Conservation (phyloP, 768 basidiomycete species). For the Asterophora lycoperdoides region DNA sequence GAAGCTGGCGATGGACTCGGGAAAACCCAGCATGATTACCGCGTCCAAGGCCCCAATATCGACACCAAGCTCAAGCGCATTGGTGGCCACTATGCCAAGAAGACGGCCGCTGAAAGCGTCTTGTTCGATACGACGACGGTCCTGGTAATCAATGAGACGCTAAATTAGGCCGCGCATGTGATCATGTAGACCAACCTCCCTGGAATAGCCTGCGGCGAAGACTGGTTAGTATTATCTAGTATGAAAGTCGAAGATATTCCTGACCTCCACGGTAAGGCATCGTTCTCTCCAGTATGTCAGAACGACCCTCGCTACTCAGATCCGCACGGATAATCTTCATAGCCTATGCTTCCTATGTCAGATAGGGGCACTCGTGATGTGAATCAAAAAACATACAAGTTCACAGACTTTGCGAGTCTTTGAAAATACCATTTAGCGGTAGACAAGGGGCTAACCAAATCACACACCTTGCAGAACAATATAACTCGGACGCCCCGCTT, state of each 20-base stretch:
- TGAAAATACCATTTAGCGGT: background rate
- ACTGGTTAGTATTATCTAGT: background rate
- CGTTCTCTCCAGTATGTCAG: conserved; percentile 71
- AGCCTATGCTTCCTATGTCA: conserved; percentile 42
- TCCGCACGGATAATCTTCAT: conserved; percentile 75
- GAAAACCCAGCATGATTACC: conserved; percentile 87
- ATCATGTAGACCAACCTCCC: conserved; percentile 40
- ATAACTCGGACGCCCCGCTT: conserved; percentile 76
- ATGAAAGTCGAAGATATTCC: conserved; percentile 10
- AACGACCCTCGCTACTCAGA: conserved; percentile 67
- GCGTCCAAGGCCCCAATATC: conserved; percentile 88
- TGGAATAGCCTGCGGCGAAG: conserved; percentile 57
- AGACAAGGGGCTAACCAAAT: background rate
- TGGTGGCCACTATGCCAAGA: conserved; percentile 85
- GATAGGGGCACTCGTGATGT: background rate
- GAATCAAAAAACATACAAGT: conserved; percentile 42
- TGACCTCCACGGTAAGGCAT: conserved; percentile 82
- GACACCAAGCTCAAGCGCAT: conserved; percentile 88
- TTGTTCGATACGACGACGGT: conserved; percentile 77
- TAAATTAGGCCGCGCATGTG: background rate
- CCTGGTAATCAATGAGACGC: conserved; percentile 35
- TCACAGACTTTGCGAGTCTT: conserved; percentile 83
- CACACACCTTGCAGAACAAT: conserved; percentile 77
- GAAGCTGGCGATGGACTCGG: conserved; percentile 73
- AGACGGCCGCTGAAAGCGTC: conserved; percentile 84